These are phyloP conservation scores for Chondrus crispus DNA, from an alignment of 23 red algal genomes.

Conservation along the genomic window DNA sequence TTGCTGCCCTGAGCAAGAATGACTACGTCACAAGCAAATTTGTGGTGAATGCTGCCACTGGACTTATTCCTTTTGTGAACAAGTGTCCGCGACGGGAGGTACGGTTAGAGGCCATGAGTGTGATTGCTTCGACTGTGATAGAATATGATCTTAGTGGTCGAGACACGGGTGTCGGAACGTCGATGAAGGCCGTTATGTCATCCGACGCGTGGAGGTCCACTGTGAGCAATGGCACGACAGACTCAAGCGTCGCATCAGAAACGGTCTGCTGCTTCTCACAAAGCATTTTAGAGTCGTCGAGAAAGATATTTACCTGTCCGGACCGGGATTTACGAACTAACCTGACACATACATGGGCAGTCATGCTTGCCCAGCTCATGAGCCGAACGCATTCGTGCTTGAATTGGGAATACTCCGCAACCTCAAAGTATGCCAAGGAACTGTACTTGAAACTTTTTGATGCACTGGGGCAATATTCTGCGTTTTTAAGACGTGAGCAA, in stretches of 20 bases:
- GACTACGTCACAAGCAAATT: conserved; percentile 58
- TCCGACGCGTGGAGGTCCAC: conserved; percentile 25
- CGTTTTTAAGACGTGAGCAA: conserved; percentile 44
- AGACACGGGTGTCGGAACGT: conserved; percentile 22
- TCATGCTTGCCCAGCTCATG: conserved; percentile 53
- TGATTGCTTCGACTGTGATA: conserved; percentile 43
- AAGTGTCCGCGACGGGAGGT: not conserved
- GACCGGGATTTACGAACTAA: conserved; percentile 20
- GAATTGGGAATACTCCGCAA: conserved; percentile 41
- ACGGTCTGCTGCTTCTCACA: conserved; percentile 44
- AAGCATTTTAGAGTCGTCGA: conserved; percentile 44
- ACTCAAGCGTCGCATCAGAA: not conserved
- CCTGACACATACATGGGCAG: conserved; percentile 60
- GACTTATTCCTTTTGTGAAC: conserved; percentile 23
- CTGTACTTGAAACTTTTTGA: conserved; percentile 65
- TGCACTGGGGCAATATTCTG: conserved; percentile 67
- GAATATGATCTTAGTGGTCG: conserved; percentile 60
- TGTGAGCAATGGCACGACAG: not conserved
- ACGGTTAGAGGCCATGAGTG: conserved; percentile 41
- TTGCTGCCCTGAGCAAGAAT: conserved; percentile 58
- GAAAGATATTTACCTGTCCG: conserved; percentile 38
- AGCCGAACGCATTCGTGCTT: conserved; percentile 22
- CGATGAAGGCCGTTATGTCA: conserved; percentile 16
- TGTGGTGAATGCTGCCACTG: conserved; percentile 9
- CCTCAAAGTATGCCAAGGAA: conserved; percentile 55